A percentile compares a stretch with the other conserved stretches of the same genome.
These are phyloP conservation scores for Starmerella ratchasimensis DNA, from an alignment of 805 yeast species.

Conservation along the genomic window DNA sequence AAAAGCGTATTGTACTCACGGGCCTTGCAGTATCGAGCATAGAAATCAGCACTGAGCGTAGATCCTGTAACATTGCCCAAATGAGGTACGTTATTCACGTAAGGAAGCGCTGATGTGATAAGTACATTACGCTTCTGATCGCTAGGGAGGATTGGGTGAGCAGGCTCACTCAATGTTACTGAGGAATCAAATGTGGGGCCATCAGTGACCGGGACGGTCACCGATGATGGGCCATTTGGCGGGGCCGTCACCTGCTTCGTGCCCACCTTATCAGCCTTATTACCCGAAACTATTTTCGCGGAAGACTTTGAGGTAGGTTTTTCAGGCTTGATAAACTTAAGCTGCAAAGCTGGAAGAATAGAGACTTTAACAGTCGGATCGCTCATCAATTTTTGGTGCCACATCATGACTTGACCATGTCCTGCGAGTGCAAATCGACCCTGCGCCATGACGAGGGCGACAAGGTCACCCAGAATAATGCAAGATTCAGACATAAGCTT, in stretches of 20 bases:
- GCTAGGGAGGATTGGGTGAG: conserved; percentile 45
- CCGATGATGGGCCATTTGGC: conserved; percentile 30
- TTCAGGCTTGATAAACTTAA: conserved; percentile 13
- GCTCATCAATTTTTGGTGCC: conserved; percentile 25
- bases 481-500: conserved; percentile 30
- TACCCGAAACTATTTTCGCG: not conserved
- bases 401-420: conserved; percentile 23
- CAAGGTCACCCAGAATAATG: conserved; percentile 34
- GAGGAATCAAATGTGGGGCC: conserved; percentile 12
- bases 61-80: conserved; percentile 94
- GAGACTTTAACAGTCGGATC: conserved; percentile 22
- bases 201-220: conserved; percentile 11
- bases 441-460: conserved; percentile 27
- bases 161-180: conserved; percentile 1
- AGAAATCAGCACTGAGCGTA: conserved; percentile 87
- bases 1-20: conserved; percentile 77
- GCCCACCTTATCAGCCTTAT: not conserved
- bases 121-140: conserved; percentile 58
- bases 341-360: conserved; percentile 15
- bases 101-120: conserved; percentile 92
- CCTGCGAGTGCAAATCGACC: conserved; percentile 25
- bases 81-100: conserved; percentile 97
- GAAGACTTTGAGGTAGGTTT: conserved; percentile 3
- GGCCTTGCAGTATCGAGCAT: conserved; percentile 75
- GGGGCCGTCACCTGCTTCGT: conserved; percentile 4